Evolutionary conservation across 2,329 filamentous ascomycete genomes (phyloP), one percentile per base, ranked within the genome.

Genomic region (Huntiella abstrusa): DNA sequence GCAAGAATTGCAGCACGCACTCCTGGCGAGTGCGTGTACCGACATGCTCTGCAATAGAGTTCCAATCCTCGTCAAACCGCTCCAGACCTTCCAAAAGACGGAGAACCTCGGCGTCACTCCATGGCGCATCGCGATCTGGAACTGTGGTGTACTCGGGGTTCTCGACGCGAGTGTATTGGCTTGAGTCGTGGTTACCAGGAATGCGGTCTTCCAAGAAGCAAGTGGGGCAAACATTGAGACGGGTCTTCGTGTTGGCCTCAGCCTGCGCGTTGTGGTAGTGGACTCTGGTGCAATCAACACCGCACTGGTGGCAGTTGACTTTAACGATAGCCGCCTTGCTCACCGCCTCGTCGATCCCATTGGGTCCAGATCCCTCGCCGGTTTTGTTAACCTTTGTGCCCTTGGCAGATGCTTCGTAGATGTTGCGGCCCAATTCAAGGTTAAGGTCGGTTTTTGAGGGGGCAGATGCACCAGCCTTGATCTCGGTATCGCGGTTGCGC

Each of bases 51-150:
- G 92, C 80, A 53, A 98, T 87, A 55, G 84, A 77, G 49, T 83
- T 80, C 91, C 91, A 98, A 62, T 96, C 85, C 51, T 96, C 88
- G 53, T 96, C 88, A 55, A 88, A 94, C 55, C 81, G 75, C 63
- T 98, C 91, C 42, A 98, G 68, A 6, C 77, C 92, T 61, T 98
- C 91, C 5, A 98, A 71, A 34, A 98, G 71, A 43, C 86, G 71
- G n/a, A 98, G 68, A 11, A 84, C 74, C 62, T 98, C 91, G 11
- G 83, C 77, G 57, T 96, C 87, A 15, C 80, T 82, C 91, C 91
- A 98, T 1, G 85, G 78, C 12, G 83, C 77, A 57, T 95, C 85
- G 45, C 83, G 75, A 55, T 94, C 87, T 2, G 81, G 67, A n/a
- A 83, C 69, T 1, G 75, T 72, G 3, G 80, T 77, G 60, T 94